A percentile compares a stretch with the other conserved stretches of the same genome.
Conservation (phyloP, 1,284 basidiomycete genomes). For the Cryptococcus deneoformans region DNA sequence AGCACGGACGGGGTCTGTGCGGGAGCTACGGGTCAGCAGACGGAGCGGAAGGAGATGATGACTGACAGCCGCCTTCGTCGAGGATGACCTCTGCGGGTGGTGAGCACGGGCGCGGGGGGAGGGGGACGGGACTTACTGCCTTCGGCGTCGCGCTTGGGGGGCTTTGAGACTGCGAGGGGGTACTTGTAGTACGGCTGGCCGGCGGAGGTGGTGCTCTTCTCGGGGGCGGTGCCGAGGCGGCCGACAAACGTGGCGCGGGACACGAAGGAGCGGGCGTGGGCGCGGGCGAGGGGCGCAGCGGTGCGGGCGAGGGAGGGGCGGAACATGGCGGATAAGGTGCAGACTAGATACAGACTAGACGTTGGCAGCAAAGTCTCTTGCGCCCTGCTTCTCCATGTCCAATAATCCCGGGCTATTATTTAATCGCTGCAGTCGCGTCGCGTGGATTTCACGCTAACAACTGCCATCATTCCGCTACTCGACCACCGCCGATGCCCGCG, state of each 20-base stretch:
- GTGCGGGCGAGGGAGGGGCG: no score
- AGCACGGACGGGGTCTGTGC: slow-evolving; percentile 13
- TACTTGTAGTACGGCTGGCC: slow-evolving; percentile 18
- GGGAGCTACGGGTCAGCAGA: no score
- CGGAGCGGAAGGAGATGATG: background rate
- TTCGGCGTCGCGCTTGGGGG: slow-evolving; percentile 1
- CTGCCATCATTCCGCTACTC: no score
- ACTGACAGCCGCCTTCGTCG: slow-evolving; percentile 31
- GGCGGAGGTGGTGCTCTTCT: background rate
- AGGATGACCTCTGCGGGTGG: slow-evolving; percentile 17
- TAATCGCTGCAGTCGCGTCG: no score
- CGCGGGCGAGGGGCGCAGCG: slow-evolving; percentile 2
- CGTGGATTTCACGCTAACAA: no score
- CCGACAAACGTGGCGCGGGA: slow-evolving; percentile 40
- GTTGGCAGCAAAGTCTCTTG: no score
- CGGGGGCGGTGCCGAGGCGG: slow-evolving; percentile 31
- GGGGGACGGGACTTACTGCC: background rate
- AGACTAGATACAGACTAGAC: no score
- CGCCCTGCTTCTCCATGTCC: no score
- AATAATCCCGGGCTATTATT: no score
- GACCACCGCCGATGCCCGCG: no score
- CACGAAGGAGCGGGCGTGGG: slow-evolving; percentile 11
- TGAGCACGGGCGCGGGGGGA: background rate
- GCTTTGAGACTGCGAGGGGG: background rate
- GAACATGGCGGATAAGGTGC: no score